Base-by-base conservation (phyloP, 75 land plant genomes). In the Cunninghamia lanceolata region DNA sequence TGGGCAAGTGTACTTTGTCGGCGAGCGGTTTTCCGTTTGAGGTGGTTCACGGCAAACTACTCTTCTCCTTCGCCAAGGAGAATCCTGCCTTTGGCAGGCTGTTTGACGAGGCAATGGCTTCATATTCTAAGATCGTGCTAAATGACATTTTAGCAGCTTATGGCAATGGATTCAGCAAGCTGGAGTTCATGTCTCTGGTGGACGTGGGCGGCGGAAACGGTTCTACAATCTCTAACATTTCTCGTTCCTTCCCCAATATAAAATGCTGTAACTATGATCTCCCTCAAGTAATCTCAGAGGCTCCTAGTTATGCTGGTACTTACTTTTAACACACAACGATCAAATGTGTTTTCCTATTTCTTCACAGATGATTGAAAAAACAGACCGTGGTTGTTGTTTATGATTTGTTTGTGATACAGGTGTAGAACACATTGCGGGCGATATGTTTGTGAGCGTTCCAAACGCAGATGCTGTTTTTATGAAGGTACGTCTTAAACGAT, bases 231-330 rank as follows among this genome's bases (percentile, higher is more conserved):
- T 84, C 74, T 1, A 52, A 16, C 50, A 84, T 90, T 28, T 84
- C 81, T 1, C 39, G 43, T 14, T 45, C 53, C 73, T 87, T 86
- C 56, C 93, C 93, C 5, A 87, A 86, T 77, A 88, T 92, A 77
- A 66, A 85, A 45, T 89, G 87, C 35, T 86, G 74, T 54, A 89
- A 89, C 36, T 88, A 86, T 47, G 91, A 92, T 77, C 91, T 75
- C 14, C 93, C 91, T 9, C 87, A 89, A 59, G 93, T 92, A 2
- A 82, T 90, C 9, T 63, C 6, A 13, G 66, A 75, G 30, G 84
- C 91, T 25, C 88, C 88, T 78, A 25, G 17, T 4, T 54, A 73
- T 75, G 85, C 78, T 13, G 89, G 85, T 73, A 73, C 28, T 25
- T 32, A 4, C 5, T 4, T 56, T 21, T 56, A 21, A 56, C 21